Evolutionary conservation across 805 yeast genomes (phyloP), one percentile per base, ranked within the genome.

Genomic region (Ogataea allantospora): DNA sequence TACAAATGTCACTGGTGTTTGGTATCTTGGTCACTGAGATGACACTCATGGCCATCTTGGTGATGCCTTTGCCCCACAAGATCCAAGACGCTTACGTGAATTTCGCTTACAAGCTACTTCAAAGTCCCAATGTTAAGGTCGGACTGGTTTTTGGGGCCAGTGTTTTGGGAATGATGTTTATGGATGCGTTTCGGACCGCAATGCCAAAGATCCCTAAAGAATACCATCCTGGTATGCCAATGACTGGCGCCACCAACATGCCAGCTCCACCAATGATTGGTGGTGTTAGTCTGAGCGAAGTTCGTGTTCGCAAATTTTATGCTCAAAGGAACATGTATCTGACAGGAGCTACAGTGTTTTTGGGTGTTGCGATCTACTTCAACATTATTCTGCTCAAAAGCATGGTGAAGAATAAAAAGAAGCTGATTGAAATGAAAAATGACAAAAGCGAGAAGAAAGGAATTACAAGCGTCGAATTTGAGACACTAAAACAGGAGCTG

Each of bases 301-400:
- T 36, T 7, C 50, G 55, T 53, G 76, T 77, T 5, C 66, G 71
- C 47, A 71, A 70, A 52, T 75, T 75, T 51, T 73, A 74, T 46
- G 67, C 78, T n/a, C 80, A 76, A 49, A 63, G 82, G 40, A 76
- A 76, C 52, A 57, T 76, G 58, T 76, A 76, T 53, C 62, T 76
- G 38, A 69, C 73, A 10, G 80, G 80, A 5, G 78, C 78, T 3
- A 73, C 75, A 6, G 56, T 74, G 40, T 74, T 73, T 48, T 62
- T 72, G 41, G 67, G 60, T 33, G 34, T 70, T 27, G 71, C 77
- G 0, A 66, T 75, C 30, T 58, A 55, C 38, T 74, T 75, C 13
- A 70, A 71, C 33, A 57, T 65, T 15, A 48, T 66, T 15, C 61
- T 75, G 37, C 57, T 76, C 36, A 65, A 62, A 41, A 70, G 73